Percentiles rank a stretch among this genome's conserved stretches.
Evolutionary conservation across 2,329 filamentous ascomycete genomes (phyloP).

Genomic region (Erysiphe neolycopersici): DNA sequence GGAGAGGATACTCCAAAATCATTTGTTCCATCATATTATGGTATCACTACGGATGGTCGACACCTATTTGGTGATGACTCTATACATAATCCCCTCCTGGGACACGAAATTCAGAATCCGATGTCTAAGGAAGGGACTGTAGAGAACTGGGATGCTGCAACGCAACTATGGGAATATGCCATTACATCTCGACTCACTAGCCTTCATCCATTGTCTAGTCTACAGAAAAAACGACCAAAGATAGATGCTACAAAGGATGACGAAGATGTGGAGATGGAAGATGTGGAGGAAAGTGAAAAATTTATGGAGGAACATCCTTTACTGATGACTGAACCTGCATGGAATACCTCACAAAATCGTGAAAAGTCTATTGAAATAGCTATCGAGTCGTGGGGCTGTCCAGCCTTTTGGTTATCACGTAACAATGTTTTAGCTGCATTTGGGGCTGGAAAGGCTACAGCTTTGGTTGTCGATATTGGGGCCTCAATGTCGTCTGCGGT

Average conservation of each 20-base stretch:
- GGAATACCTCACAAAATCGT: slow-evolving; percentile 66
- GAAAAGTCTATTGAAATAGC: slow-evolving; percentile 91
- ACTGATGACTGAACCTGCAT: slow-evolving; percentile 79
- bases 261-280: slow-evolving; percentile 23
- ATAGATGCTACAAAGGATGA: slow-evolving; percentile 29
- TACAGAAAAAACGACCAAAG: slow-evolving; percentile 49
- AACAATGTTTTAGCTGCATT: slow-evolving; percentile 79
- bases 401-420: slow-evolving; percentile 79
- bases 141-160: slow-evolving; percentile 84
- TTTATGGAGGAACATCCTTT: slow-evolving; percentile 71
- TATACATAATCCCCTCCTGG: slow-evolving; percentile 47
- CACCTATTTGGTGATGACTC: slow-evolving; percentile 72
- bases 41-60: slow-evolving; percentile 24
- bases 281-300: slow-evolving; percentile 38
- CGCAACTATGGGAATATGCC: slow-evolving; percentile 76
- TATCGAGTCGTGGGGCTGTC: slow-evolving; percentile 90
- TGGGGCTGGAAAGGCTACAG: slow-evolving; percentile 75
- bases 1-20: slow-evolving; percentile 95
- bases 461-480: slow-evolving; percentile 76
- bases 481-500: slow-evolving; percentile 73
- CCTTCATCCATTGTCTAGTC: slow-evolving; percentile 27
- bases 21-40: slow-evolving; percentile 76
- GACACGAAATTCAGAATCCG: slow-evolving; percentile 72
- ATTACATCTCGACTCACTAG: slow-evolving; percentile 74
- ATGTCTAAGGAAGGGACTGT: slow-evolving; percentile 75